phyloP scores from a whole-genome alignment of 371 early-diverging fungal genomes.

The Aphelidium insulamus region DNA sequence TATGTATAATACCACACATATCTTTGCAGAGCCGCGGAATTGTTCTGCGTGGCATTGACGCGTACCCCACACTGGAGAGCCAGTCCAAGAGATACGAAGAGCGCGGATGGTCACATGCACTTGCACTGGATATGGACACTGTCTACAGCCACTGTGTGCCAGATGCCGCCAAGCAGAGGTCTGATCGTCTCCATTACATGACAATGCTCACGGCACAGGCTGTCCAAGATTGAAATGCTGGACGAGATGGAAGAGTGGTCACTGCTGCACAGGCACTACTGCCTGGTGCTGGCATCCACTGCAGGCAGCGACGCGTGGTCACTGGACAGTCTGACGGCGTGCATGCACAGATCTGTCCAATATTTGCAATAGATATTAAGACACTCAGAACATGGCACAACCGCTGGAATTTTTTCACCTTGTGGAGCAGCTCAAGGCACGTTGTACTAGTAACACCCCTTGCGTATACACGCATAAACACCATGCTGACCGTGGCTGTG shows the following conservation, averaged over 20 bases:
- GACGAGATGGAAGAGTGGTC: conserved; percentile 89
- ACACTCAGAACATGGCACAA: no score
- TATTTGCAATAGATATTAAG: no score
- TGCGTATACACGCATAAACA: conserved; percentile 6
- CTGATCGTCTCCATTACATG: neutral
- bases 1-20: neutral
- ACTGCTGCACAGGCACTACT: conserved; percentile 64
- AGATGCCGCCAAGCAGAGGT: conserved; percentile 27
- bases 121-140: conserved; percentile 42
- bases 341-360: no score
- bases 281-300: conserved; percentile 65
- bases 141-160: conserved; percentile 29
- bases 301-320: no score
- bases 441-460: conserved; percentile 1
- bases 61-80: conserved; percentile 41
- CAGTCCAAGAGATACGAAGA: conserved; percentile 35
- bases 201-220: conserved; percentile 13
- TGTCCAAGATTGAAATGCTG: conserved; percentile 54
- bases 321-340: no score
- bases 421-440: conserved; percentile 39
- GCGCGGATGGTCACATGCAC: conserved; percentile 34
- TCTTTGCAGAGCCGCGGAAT: conserved; percentile 23
- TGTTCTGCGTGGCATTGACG: conserved; percentile 43
- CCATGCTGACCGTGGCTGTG: neutral
- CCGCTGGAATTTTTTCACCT: conserved; percentile 27